phyloP scores from a whole-genome alignment of 257 asterid species.

The Solanum tarapatanum region DNA sequence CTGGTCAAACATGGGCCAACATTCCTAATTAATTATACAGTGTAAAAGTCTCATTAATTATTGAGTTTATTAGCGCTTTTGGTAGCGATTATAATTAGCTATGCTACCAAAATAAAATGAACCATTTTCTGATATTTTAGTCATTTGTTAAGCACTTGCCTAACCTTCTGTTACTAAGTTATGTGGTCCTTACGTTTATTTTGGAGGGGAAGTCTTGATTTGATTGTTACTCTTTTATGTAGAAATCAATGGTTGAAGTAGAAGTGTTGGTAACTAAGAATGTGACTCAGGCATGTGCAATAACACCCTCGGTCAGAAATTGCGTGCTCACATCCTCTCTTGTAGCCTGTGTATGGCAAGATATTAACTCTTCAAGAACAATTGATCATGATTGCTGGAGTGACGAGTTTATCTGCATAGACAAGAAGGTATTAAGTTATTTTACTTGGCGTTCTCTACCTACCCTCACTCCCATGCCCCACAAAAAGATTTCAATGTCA shows the following conservation, averaged over 20 bases:
- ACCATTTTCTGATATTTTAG: neutral
- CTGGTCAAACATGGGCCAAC: neutral
- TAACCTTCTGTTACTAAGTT: neutral
- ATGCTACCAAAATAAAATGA: neutral
- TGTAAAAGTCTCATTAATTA: neutral
- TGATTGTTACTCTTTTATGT: neutral
- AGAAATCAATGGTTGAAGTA: constrained; percentile 73
- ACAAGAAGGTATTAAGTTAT: constrained; percentile 41
- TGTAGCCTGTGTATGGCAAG: constrained; percentile 70
- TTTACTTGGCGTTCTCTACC: neutral
- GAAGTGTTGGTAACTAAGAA: constrained; percentile 64
- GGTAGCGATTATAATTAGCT: neutral
- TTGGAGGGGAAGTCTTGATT: neutral
- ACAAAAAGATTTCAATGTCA: neutral
- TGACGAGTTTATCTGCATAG: constrained; percentile 55
- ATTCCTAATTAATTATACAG: neutral
- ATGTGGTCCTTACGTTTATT: neutral
- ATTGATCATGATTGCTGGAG: constrained; percentile 83
- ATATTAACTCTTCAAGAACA: constrained; percentile 17
- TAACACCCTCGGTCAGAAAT: constrained; percentile 43
- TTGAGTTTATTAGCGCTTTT: neutral
- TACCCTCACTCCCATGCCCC: neutral
- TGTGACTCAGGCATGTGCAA: constrained; percentile 59
- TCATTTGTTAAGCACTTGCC: neutral
- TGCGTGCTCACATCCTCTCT: constrained; percentile 89